A percentile compares a stretch with the other conserved stretches of the same genome.
Conservation (phyloP, 108 stramenopile species). For the Fistulifera pelliculosa region DNA sequence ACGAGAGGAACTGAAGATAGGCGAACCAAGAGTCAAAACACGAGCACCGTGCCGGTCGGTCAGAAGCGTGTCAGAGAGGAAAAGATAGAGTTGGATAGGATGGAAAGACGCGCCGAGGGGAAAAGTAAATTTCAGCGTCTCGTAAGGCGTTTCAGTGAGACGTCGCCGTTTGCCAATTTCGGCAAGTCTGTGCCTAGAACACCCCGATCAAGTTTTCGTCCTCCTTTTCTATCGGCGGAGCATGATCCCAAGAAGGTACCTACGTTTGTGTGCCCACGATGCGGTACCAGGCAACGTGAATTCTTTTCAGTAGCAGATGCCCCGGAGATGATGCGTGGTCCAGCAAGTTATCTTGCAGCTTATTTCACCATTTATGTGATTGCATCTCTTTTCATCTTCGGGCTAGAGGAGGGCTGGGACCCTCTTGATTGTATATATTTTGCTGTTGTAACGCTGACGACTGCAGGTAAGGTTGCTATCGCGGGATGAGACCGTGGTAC, state of each 20-base stretch:
- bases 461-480: conserved; percentile 27
- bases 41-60: too few species aligned
- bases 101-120: background rate
- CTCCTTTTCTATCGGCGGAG: conserved; percentile 12
- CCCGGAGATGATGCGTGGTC: conserved; percentile 48
- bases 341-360: conserved; percentile 62
- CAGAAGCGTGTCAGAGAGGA: too few species aligned
- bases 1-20: too few species aligned
- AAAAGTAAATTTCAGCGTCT: background rate
- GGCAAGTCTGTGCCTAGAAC: conserved; percentile 6
- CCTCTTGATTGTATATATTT: conserved; percentile 85
- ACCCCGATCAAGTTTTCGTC: conserved; percentile 24
- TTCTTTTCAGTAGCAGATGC: conserved; percentile 73
- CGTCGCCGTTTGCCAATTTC: conserved; percentile 21
- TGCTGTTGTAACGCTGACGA: conserved; percentile 78
- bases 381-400: conserved; percentile 75
- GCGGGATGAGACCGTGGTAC: background rate
- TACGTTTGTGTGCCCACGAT: conserved; percentile 70
- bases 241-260: conserved; percentile 32
- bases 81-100: background rate
- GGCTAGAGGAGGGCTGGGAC: conserved; percentile 77
- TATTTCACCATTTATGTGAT: conserved; percentile 70
- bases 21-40: too few species aligned
- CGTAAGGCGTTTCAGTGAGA: background rate
- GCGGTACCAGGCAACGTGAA: conserved; percentile 67